Base-by-base conservation (phyloP, 1,284 basidiomycete genomes). In the Fomitopsis pinicola region DNA sequence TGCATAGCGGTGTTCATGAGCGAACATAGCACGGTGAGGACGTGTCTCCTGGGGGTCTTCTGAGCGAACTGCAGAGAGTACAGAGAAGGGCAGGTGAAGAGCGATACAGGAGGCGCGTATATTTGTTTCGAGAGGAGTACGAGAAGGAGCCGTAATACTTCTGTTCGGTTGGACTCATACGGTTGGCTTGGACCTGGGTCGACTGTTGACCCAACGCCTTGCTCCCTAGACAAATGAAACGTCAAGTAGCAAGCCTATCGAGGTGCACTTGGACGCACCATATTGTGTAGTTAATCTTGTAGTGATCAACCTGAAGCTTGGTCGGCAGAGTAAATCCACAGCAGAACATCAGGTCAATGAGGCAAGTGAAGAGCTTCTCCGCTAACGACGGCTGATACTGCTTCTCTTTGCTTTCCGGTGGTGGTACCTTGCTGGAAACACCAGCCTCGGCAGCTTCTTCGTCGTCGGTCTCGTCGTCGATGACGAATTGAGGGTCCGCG, bases 321-420 rank as follows among this genome's bases (percentile, higher is more conserved):
- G 84, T 83, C 6, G 94, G 92, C 15, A 97, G 78, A 0, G 92
- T 96, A 71, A 97, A 96, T 12, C 92, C 94, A 67, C 92, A 95
- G 70, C 92, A 94, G 74, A 96, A 97, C 42, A 96, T 75, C 33
- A 97, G 78, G 71, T 97, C 94, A 63, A 94, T 83, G 7, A 92
- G 77, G 63, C 87, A 87, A 66, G 82, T 85, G 67, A 96, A 90
- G 30, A 97, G 76, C 63, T 84, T 82, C 70, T 95, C 92, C 1
- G 87, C 91, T 1, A 95, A 76, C 9, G 91, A 89, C 1, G 93
- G 92, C 28, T 86, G 70, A 15, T 78, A 78, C 66, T 83, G 85
- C 69, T 69, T 81, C 55, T 76, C 59, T 55, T 74, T 76, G 35
- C 64, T 62, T 58, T 72, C 66, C 50, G 64, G 66, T 10, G 72